phyloP scores from a whole-genome alignment of 768 basidiomycete species.

The Pleurotus eryngii region DNA sequence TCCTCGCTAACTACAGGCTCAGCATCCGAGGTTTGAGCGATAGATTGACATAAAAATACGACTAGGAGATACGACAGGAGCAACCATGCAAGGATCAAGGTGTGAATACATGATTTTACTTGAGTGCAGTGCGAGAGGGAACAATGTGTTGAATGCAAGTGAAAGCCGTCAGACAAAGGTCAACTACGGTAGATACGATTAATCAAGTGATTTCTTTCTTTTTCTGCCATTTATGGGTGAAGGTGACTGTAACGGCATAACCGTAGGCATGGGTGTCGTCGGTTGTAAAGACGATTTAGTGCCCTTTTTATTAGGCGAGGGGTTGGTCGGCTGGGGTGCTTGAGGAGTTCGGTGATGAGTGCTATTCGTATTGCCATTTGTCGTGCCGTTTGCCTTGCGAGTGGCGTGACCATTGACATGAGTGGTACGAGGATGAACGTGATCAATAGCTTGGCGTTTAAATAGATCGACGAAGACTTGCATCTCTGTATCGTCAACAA shows the following conservation, averaged over 20 bases:
- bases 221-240: constrained; percentile 44
- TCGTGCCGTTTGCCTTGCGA: neutral
- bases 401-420: constrained; percentile 7
- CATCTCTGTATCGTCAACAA: constrained; percentile 56
- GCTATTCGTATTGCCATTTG: constrained; percentile 4
- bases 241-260: constrained; percentile 15
- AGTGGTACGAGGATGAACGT: constrained; percentile 24
- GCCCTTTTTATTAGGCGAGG: neutral
- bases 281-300: constrained; percentile 7
- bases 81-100: neutral
- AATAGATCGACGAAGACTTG: constrained; percentile 61
- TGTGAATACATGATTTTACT: constrained; percentile 6
- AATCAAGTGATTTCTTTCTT: constrained; percentile 47
- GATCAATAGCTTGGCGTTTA: constrained; percentile 41
- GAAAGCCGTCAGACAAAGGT: neutral
- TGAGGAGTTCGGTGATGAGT: constrained; percentile 2
- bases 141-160: neutral
- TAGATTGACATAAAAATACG: neutral
- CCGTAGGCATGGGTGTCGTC: neutral
- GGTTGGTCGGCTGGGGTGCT: neutral
- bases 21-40: neutral
- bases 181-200: constrained; percentile 7
- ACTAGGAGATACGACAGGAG: neutral
- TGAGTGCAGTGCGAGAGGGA: neutral
- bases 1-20: no score